Evolutionary conservation across 192 early-diverging fungal species (phyloP).

Genomic region (Mortierella antarctica): DNA sequence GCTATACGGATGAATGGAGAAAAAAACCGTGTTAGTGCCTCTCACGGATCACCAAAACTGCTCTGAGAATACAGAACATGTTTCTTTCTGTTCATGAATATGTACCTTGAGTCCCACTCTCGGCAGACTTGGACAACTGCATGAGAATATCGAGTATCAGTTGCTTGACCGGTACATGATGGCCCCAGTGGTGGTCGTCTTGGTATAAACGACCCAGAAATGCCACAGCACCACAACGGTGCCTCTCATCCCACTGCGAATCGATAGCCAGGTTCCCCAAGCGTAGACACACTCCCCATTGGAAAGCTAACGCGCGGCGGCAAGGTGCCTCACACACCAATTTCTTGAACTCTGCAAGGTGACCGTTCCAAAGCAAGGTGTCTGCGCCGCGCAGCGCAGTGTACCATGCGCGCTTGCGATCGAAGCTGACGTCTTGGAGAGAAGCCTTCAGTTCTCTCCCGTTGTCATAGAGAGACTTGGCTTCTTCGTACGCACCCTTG

Average conservation of each 20-base stretch:
- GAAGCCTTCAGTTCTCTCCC: neutral
- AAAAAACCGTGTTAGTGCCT: too few species aligned
- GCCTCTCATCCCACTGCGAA: neutral
- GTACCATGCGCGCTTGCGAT: slow-evolving; percentile 7
- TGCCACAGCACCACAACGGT: neutral
- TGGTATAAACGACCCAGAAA: neutral
- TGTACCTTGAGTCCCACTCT: neutral
- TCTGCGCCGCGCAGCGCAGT: neutral
- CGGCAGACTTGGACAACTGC: neutral
- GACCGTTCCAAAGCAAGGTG: neutral
- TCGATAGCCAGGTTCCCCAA: neutral
- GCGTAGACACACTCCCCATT: neutral
- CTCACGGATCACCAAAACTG: too few species aligned
- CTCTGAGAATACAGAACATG: neutral
- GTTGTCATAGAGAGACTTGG: neutral
- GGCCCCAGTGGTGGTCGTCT: slow-evolving; percentile 1
- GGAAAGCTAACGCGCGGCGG: slow-evolving; percentile 4
- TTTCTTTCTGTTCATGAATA: too few species aligned
- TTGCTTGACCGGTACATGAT: slow-evolving; percentile 1
- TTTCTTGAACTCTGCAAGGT: neutral
- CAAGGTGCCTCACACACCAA: neutral
- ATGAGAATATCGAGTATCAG: neutral
- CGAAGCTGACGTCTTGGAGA: neutral
- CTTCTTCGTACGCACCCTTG: neutral
- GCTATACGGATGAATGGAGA: too few species aligned